Conservation (phyloP, 2,329 filamentous ascomycete species). For the Aspergillus caelatus region DNA sequence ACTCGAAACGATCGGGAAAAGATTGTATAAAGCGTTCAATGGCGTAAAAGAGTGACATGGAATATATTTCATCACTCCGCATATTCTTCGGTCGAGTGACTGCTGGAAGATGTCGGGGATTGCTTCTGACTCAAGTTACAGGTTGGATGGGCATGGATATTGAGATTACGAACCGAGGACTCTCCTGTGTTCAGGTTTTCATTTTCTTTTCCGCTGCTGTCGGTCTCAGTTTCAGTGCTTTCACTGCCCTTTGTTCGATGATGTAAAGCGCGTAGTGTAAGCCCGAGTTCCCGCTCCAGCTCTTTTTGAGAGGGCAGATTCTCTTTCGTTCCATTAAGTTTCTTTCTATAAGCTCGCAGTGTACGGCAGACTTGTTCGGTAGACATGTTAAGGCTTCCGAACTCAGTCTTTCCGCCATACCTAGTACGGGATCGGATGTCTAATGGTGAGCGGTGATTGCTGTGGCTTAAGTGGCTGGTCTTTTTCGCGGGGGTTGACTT, state of each 20-base stretch:
- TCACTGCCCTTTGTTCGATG: slow-evolving; percentile 34
- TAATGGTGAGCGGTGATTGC: slow-evolving; percentile 50
- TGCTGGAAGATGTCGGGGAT: neutral
- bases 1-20: neutral
- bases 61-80: neutral
- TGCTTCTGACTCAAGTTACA: neutral
- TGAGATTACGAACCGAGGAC: neutral
- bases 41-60: neutral
- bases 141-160: neutral
- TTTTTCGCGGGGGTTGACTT: slow-evolving; percentile 34
- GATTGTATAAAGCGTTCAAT: neutral
- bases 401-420: slow-evolving; percentile 40
- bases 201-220: slow-evolving; percentile 44
- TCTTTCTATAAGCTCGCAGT: slow-evolving; percentile 62
- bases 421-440: slow-evolving; percentile 55
- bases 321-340: slow-evolving; percentile 54
- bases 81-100: neutral
- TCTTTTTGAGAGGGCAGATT: slow-evolving; percentile 55
- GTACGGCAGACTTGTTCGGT: slow-evolving; percentile 62
- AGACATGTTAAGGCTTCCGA: slow-evolving; percentile 52
- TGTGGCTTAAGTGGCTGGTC: slow-evolving; percentile 31
- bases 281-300: slow-evolving; percentile 59
- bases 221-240: slow-evolving; percentile 38
- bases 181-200: slow-evolving; percentile 17
- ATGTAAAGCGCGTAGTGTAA: slow-evolving; percentile 40